Evolutionary conservation across 768 basidiomycete species (phyloP), one percentile per base, ranked within the genome.

Genomic region (Amanita fuliginea): DNA sequence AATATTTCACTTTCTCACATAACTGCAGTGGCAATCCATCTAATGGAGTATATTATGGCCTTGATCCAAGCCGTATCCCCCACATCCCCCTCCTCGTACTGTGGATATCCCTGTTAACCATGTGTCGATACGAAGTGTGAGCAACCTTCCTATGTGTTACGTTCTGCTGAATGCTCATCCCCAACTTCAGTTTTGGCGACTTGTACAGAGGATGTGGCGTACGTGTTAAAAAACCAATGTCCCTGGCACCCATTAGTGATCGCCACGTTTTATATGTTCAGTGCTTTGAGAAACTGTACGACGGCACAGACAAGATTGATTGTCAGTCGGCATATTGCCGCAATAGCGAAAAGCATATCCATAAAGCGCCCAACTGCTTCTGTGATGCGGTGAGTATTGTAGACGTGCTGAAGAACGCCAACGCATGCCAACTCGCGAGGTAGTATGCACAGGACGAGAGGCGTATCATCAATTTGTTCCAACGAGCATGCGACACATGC

Each of bases 271-370:
- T 18, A 14, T 18, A 14, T 21, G 8, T 35, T 33, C 40, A 85
- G 83, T 81, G 83, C 62, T 84, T 81, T 61, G 70, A 83, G 42
- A 68, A 70, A 33, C 57, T 69, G 22, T 86, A 84, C 56, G 79
- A 81, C 55, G 77, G 80, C 0, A 83, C 85, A 30, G 64, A 70
- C 49, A 73, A 64, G 48, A 62, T 61, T 46, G 83, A 86, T 60
- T 86, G 84, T 57, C 62, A 65, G 33, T 65, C 62, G 28, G 63
- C 66, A 4, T 60, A 58, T 18, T 86, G 83, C 62, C 71, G 62
- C 32, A 59, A 76, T 55, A 85, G 83, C 62, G 54, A 59, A 9
- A 70, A 69, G 13, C 84, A 86, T 61, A 69, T 65, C 57, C 84
- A 86, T 63, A 76, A 64, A 54, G 78, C 81, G 8, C 71, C 62